Conservation (phyloP, 2,329 filamentous ascomycete genomes). For the Coniosporium uncinatum region DNA sequence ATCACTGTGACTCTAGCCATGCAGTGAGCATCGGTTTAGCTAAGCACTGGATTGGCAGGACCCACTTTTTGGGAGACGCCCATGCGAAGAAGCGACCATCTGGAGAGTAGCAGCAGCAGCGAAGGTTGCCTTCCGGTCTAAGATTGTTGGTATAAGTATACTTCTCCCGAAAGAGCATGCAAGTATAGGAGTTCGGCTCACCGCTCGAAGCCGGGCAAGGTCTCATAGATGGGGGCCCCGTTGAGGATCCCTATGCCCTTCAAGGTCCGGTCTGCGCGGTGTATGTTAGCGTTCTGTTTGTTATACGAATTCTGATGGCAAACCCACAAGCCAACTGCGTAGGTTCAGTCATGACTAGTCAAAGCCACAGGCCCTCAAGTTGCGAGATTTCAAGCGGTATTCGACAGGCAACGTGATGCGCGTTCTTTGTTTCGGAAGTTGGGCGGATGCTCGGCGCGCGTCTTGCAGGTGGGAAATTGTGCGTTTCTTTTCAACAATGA, state of each 20-base stretch:
- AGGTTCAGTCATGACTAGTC: constrained; percentile 87
- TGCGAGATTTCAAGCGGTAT: no score
- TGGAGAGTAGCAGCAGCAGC: constrained; percentile 92
- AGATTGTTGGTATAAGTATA: no score
- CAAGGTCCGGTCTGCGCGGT: constrained; percentile 70
- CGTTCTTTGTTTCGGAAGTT: no score
- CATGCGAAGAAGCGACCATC: constrained; percentile 96
- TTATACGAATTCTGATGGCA: constrained; percentile 1
- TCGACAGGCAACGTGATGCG: no score
- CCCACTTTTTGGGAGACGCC: constrained; percentile 74
- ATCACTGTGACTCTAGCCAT: constrained; percentile 67
- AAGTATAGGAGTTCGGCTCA: constrained; percentile 29
- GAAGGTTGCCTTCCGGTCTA: constrained; percentile 88
- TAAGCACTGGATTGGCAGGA: constrained; percentile 1
- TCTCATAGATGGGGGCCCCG: constrained; percentile 82
- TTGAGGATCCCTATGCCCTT: constrained; percentile 95
- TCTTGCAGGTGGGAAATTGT: neutral
- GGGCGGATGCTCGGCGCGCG: no score
- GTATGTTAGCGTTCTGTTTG: constrained; percentile 1
- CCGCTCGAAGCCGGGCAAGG: constrained; percentile 71
- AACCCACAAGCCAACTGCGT: constrained; percentile 85
- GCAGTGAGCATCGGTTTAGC: constrained; percentile 8
- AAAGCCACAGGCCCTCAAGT: constrained; percentile 94
- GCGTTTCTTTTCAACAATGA: no score
- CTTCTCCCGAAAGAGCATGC: no score